Percentiles rank a stretch among this genome's conserved stretches.
Conservation (phyloP, 2,329 filamentous ascomycete species). For the Alternaria metachromatica region DNA sequence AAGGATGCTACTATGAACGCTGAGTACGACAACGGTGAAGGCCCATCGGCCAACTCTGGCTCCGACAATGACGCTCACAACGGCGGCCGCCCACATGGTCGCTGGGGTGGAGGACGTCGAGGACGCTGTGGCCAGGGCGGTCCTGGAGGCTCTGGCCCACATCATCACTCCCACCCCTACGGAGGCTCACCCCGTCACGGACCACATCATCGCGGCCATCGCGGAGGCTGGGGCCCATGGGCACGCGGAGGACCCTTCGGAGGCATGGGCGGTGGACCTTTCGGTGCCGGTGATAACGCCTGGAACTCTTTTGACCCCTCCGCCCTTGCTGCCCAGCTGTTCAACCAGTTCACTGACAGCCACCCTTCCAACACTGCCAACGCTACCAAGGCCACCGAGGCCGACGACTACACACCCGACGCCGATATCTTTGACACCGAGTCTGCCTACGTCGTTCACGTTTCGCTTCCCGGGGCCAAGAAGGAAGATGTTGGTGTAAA, state of each 20-base stretch:
- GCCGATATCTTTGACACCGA: conserved; percentile 77
- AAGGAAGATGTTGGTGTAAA: conserved; percentile 80
- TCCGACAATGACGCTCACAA: conserved; percentile 30
- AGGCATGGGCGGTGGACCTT: conserved; percentile 14
- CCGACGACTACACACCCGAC: conserved; percentile 65
- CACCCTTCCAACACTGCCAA: conserved; percentile 21
- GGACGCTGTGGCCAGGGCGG: conserved; percentile 33
- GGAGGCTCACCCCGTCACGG: conserved; percentile 19
- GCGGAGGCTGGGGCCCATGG: conserved; percentile 38
- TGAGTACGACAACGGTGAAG: conserved; percentile 38
- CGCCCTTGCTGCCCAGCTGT: conserved; percentile 44
- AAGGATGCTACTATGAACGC: conserved; percentile 21
- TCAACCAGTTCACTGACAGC: conserved; percentile 38
- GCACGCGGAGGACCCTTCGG: conserved; percentile 23
- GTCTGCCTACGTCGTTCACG: conserved; percentile 68
- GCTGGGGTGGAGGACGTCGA: conserved; percentile 27
- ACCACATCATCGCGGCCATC: conserved; percentile 20
- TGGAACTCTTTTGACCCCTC: conserved; percentile 32
- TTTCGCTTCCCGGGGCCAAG: conserved; percentile 77
- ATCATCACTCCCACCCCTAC: conserved; percentile 17
- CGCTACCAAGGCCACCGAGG: conserved; percentile 16
- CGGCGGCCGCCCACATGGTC: conserved; percentile 18
- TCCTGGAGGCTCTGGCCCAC: conserved; percentile 23
- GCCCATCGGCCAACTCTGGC: conserved; percentile 33
- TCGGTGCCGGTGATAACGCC: conserved; percentile 9